Evolutionary conservation across 1,284 basidiomycete genomes (phyloP).

Genomic region (Puccinia triticina): DNA sequence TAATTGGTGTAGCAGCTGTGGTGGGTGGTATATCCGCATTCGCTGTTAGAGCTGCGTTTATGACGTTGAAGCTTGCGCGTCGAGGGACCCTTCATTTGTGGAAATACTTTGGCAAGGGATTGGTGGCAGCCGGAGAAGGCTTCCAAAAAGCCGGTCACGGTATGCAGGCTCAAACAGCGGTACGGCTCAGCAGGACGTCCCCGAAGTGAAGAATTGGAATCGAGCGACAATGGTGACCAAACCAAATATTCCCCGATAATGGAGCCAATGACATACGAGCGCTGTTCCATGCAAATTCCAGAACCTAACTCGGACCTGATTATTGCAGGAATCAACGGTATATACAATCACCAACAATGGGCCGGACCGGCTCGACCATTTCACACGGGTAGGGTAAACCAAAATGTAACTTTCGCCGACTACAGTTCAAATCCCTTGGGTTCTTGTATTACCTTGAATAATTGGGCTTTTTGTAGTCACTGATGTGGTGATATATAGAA

Average conservation of each 20-base stretch:
- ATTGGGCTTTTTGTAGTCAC: not conserved
- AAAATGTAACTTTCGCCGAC: no score
- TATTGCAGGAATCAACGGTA: no score
- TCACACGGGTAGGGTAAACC: no score
- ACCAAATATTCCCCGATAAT: not conserved
- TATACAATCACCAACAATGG: no score
- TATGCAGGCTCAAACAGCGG: constrained; percentile 15
- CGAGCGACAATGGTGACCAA: not conserved
- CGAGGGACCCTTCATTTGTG: not conserved
- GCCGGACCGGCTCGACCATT: no score
- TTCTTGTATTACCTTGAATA: not conserved
- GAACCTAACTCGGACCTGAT: no score
- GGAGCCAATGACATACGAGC: no score
- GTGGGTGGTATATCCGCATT: not conserved
- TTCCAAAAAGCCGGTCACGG: constrained; percentile 16
- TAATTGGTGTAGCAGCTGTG: not conserved
- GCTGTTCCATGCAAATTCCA: no score
- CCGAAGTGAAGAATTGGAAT: not conserved
- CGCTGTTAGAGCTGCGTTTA: not conserved
- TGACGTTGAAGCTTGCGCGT: not conserved
- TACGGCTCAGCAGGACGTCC: not conserved
- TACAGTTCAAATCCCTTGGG: not conserved
- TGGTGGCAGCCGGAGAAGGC: constrained; percentile 11
- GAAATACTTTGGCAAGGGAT: not conserved
- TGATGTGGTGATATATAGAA: not conserved